Evolutionary conservation across 805 yeast species (phyloP).

Genomic region (Wickerhamiella sergipiensis): DNA sequence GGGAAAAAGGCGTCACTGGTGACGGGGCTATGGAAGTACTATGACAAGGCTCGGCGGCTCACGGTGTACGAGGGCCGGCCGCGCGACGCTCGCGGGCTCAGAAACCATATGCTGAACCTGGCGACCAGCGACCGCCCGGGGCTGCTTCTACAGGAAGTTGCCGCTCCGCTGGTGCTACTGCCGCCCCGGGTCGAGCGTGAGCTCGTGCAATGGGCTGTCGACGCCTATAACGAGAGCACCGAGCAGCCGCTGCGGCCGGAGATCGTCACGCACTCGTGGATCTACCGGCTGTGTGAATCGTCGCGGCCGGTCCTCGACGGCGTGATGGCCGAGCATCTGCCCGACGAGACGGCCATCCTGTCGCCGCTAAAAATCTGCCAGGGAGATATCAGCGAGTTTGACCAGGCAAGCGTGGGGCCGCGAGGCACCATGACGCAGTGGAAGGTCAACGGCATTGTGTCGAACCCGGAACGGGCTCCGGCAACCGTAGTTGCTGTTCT

Average conservation of each 20-base stretch:
- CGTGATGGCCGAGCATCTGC: neutral
- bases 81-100: conserved; percentile 6
- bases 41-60: conserved; percentile 6
- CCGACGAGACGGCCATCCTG: neutral
- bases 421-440: neutral
- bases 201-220: conserved; percentile 8
- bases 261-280: neutral
- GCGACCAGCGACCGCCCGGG: conserved; percentile 6
- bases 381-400: neutral
- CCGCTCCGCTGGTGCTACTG: conserved; percentile 1
- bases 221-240: neutral
- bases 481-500: neutral
- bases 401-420: neutral
- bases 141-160: conserved; percentile 3
- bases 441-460: neutral
- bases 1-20: conserved; percentile 6
- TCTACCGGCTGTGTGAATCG: neutral
- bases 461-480: neutral
- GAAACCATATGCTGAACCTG: conserved; percentile 4
- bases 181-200: conserved; percentile 12
- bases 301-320: neutral
- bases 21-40: conserved; percentile 11
- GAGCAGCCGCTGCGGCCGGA: neutral
- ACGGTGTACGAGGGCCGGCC: conserved; percentile 11
- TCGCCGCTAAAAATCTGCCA: neutral